phyloP scores from a whole-genome alignment of 2,329 filamentous ascomycete genomes.

The Epicoccum sorghinum region DNA sequence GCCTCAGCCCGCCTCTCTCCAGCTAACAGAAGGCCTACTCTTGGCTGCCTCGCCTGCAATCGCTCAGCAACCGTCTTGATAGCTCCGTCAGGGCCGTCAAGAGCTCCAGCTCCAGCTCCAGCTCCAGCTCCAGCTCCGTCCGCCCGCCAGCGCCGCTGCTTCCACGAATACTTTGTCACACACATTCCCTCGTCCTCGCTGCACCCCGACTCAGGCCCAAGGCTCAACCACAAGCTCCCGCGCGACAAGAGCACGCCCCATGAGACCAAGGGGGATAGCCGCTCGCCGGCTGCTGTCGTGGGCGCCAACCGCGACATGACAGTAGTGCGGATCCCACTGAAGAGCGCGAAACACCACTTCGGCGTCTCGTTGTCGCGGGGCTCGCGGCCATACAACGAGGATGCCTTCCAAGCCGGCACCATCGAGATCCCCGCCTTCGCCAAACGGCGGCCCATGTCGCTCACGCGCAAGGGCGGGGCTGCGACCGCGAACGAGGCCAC shows the following conservation, averaged over 20 bases:
- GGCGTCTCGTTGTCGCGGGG: slow-evolving; percentile 80
- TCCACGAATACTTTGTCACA: slow-evolving; percentile 97
- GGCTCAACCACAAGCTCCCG: slow-evolving; percentile 82
- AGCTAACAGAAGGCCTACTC: slow-evolving; percentile 35
- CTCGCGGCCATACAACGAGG: slow-evolving; percentile 87
- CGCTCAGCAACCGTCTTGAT: slow-evolving; percentile 6
- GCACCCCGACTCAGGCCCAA: slow-evolving; percentile 78
- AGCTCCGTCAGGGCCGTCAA: not conserved
- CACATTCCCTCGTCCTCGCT: slow-evolving; percentile 92
- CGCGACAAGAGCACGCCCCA: slow-evolving; percentile 84
- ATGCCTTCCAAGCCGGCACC: slow-evolving; percentile 91
- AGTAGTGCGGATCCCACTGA: slow-evolving; percentile 91
- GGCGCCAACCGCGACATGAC: slow-evolving; percentile 72
- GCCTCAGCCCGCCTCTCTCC: slow-evolving; percentile 32
- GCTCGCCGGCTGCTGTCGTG: slow-evolving; percentile 46
- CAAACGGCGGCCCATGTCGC: slow-evolving; percentile 73
- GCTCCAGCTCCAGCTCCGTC: slow-evolving; percentile 6
- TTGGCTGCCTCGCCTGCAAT: slow-evolving; percentile 22
- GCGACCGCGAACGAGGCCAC: slow-evolving; percentile 63
- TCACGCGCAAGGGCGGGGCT: slow-evolving; percentile 51
- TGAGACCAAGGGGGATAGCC: slow-evolving; percentile 50
- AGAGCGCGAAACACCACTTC: slow-evolving; percentile 95
- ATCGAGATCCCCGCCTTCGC: slow-evolving; percentile 94
- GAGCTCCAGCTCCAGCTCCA: not conserved
- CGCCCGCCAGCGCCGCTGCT: slow-evolving; percentile 52